Percentiles rank a stretch among this genome's conserved stretches.
Evolutionary conservation across 169 alveolate species (phyloP).

Genomic region (Plasmodium fragile): DNA sequence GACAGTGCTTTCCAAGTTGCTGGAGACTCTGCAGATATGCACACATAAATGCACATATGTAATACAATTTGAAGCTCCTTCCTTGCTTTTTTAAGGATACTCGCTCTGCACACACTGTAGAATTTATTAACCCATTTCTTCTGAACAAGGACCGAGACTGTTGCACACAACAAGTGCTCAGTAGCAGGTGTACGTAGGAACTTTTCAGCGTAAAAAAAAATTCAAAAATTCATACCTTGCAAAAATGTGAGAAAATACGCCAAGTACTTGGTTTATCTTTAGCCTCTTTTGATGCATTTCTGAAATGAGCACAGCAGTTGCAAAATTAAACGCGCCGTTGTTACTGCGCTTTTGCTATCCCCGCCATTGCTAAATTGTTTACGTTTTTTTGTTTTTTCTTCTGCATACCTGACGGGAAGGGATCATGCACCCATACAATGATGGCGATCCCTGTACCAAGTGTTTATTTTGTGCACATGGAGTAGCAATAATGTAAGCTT

Average conservation of each 20-base stretch:
- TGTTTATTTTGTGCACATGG: neutral
- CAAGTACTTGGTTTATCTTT: neutral
- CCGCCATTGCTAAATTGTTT: neutral
- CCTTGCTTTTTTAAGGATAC: neutral
- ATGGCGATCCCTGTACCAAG: neutral
- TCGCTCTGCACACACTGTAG: neutral
- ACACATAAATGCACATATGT: neutral
- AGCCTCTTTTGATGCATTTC: neutral
- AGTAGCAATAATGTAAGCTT: neutral
- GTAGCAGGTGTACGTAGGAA: neutral
- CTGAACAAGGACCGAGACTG: neutral
- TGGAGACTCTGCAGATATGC: neutral
- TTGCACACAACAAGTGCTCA: slow-evolving; percentile 1
- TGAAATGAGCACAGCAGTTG: neutral
- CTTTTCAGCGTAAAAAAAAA: neutral
- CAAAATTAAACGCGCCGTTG: neutral
- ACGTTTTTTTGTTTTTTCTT: neutral
- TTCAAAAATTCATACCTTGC: neutral
- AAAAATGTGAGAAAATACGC: neutral
- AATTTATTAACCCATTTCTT: neutral
- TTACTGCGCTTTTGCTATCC: neutral
- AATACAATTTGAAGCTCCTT: neutral
- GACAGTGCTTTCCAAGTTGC: neutral
- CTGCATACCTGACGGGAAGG: neutral
- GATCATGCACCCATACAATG: neutral